phyloP scores from a whole-genome alignment of 495 filamentous ascomycete genomes.

The Penicillium samsonianum region DNA sequence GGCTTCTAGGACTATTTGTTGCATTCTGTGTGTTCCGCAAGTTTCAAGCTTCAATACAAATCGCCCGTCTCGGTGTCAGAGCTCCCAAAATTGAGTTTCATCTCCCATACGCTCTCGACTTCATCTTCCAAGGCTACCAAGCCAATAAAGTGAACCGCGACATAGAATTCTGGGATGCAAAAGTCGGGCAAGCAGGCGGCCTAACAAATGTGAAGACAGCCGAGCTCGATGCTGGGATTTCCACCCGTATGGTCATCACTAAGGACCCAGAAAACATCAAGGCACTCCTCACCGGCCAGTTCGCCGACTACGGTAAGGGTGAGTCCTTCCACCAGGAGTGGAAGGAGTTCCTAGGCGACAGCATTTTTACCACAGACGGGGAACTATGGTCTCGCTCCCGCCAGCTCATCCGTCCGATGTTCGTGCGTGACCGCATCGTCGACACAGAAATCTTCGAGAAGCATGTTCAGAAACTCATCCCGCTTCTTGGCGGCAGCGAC shows the following conservation, averaged over 20 bases:
- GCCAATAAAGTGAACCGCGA: slow-evolving; percentile 54
- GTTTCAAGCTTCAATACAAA: slow-evolving; percentile 34
- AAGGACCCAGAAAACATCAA: slow-evolving; percentile 69
- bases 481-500: slow-evolving; percentile 52
- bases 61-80: slow-evolving; percentile 38
- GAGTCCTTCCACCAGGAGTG: slow-evolving; percentile 67
- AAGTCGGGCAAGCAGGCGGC: slow-evolving; percentile 46
- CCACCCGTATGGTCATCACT: slow-evolving; percentile 61
- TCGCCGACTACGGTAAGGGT: slow-evolving; percentile 71
- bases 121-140: slow-evolving; percentile 54
- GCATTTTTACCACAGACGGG: slow-evolving; percentile 79
- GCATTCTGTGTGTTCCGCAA: slow-evolving; percentile 31
- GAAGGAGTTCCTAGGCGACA: slow-evolving; percentile 73
- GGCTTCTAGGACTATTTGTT: slow-evolving; percentile 29
- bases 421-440: slow-evolving; percentile 75
- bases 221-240: slow-evolving; percentile 57
- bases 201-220: slow-evolving; percentile 51
- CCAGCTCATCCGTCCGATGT: slow-evolving; percentile 80
- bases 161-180: slow-evolving; percentile 58
- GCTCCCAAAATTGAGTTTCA: slow-evolving; percentile 36
- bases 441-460: slow-evolving; percentile 80
- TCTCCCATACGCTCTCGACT: slow-evolving; percentile 58
- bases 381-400: slow-evolving; percentile 72
- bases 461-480: slow-evolving; percentile 69
- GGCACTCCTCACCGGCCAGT: slow-evolving; percentile 75